Evolutionary conservation across 441 rosid genomes (phyloP), one percentile per base, ranked within the genome.

Genomic region (Adansonia rubrostipa): DNA sequence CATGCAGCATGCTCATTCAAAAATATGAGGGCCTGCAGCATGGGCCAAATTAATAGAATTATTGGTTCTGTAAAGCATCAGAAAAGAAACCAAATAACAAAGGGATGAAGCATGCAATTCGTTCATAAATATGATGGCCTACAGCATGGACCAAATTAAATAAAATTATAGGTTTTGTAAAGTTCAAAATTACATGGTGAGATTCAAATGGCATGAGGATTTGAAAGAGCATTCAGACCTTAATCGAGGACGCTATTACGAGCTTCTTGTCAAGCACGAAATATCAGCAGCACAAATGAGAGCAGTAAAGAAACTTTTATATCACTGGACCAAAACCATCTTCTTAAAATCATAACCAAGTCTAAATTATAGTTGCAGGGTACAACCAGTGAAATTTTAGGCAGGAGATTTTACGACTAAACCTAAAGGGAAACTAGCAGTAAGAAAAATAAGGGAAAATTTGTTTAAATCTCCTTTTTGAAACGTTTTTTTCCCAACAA

Each of bases 1-100:
- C 33, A 28, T 24, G 64, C 56, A 73, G n/a, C 36, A 54, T 17
- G 65, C 51, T 57, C 76, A 56, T 73, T 56, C 65, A 73, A 42
- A 64, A 36, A n/a, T 9, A 40, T 5, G 2, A 56, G 33, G 62
- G 47, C 15, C 63, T 33, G 4, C 33, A 28, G 33, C 33, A 28
- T 28, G 33, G 33, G 33, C 33, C 33, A 28, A 28, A 28, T 28
- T 28, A 28, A 28, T 28, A 28, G 15, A 56, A 20, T 11, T 24
- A 15, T 71, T 28, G 28, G 48, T 51, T 13, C 9, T 42, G n/a
- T 28, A 45, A 22, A 60, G 64, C 5, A 9, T 0, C 3, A 60
- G 33, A 60, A 60, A 60, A 60, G 36, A 60, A 8, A 24, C 17
- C 44, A 22, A 50, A 66, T 9, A 66, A 66, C 28, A 28, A 66